Evolutionary conservation across 805 yeast species (phyloP).

Genomic region (Candida chilensis): DNA sequence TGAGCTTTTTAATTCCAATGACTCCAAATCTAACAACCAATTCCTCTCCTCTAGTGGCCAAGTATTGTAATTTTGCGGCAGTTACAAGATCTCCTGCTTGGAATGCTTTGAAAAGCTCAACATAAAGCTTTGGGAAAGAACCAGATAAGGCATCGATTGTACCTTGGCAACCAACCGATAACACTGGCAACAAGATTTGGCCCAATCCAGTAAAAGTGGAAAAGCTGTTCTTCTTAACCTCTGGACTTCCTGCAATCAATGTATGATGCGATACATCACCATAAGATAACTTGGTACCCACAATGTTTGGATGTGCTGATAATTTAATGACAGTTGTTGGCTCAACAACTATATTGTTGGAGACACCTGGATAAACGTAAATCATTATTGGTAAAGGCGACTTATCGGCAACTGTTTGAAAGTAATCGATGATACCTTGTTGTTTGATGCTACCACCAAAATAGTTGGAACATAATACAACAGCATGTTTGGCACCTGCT

Average conservation of each 20-base stretch:
- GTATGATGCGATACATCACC: slow-evolving; percentile 39
- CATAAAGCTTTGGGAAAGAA: slow-evolving; percentile 41
- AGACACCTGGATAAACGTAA: slow-evolving; percentile 43
- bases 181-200: slow-evolving; percentile 37
- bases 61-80: slow-evolving; percentile 32
- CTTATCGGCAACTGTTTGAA: slow-evolving; percentile 29
- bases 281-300: slow-evolving; percentile 44
- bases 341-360: slow-evolving; percentile 25
- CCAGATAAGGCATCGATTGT: slow-evolving; percentile 45
- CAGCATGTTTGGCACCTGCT: slow-evolving; percentile 28
- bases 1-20: slow-evolving; percentile 36
- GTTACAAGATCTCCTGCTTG: slow-evolving; percentile 26
- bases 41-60: slow-evolving; percentile 36
- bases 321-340: slow-evolving; percentile 28
- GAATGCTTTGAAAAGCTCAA: slow-evolving; percentile 25
- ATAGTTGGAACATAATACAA: slow-evolving; percentile 37
- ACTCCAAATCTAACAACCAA: slow-evolving; percentile 32
- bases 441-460: slow-evolving; percentile 37
- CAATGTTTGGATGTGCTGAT: slow-evolving; percentile 34
- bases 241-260: slow-evolving; percentile 31
- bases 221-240: slow-evolving; percentile 28
- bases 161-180: slow-evolving; percentile 37
- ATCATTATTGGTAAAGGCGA: slow-evolving; percentile 32
- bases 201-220: slow-evolving; percentile 40
- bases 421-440: slow-evolving; percentile 37